Conservation (phyloP, 2,329 filamentous ascomycete genomes). For the Volutella citrinella region DNA sequence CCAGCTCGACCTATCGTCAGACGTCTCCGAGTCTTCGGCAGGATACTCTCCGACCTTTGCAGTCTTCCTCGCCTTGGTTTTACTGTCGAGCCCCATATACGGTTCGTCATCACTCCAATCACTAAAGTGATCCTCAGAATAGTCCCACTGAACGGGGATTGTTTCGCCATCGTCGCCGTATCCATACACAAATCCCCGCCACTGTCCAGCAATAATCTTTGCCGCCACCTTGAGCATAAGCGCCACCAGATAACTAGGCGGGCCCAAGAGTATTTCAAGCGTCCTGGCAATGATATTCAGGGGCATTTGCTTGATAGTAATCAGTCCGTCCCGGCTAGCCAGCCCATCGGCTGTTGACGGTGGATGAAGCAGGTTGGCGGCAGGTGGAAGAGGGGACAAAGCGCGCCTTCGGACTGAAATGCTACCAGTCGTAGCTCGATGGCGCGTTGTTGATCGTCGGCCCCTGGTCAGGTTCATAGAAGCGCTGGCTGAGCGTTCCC, state of each 20-base stretch:
- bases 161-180: constrained; percentile 50
- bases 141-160: constrained; percentile 61
- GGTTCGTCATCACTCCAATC: constrained; percentile 55
- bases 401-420: constrained; percentile 39
- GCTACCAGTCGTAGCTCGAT: constrained; percentile 23
- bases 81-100: constrained; percentile 11
- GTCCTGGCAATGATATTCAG: constrained; percentile 72
- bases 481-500: too few relatives aligned
- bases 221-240: constrained; percentile 81
- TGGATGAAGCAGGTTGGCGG: constrained; percentile 58
- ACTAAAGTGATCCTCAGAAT: constrained; percentile 54
- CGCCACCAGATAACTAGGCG: constrained; percentile 74
- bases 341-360: constrained; percentile 39
- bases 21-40: constrained; percentile 15
- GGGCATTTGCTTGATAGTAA: constrained; percentile 21
- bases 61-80: constrained; percentile 2
- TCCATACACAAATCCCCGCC: constrained; percentile 58
- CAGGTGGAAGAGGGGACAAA: constrained; percentile 65
- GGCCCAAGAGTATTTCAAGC: constrained; percentile 71
- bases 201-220: constrained; percentile 64
- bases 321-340: constrained; percentile 19
- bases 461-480: constrained; percentile 1
- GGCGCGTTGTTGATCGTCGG: constrained; percentile 16
- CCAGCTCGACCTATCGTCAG: constrained; percentile 24
- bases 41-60: constrained; percentile 2